phyloP scores from a whole-genome alignment of 1,284 basidiomycete species.

The Phenoliferia sp. region DNA sequence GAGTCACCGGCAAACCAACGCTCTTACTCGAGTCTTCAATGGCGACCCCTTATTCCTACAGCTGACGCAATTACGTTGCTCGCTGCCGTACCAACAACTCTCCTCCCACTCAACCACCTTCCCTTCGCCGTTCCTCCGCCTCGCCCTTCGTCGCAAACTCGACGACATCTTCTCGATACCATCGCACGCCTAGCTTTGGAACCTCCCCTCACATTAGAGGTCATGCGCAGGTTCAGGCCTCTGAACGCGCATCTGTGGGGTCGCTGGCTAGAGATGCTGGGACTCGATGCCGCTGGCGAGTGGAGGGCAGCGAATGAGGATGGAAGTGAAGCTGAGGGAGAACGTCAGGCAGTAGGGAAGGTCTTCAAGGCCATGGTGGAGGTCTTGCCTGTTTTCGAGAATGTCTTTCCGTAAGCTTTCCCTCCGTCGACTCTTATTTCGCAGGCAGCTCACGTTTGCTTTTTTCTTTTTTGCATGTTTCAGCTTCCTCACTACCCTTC shows the following conservation, averaged over 20 bases:
- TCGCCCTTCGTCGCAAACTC: not conserved
- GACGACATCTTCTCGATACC: constrained; percentile 28
- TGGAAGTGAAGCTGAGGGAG: constrained; percentile 21
- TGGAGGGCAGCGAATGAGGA: constrained; percentile 7
- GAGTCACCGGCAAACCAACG: not conserved
- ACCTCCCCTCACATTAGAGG: constrained; percentile 32
- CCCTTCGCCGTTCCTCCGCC: not conserved
- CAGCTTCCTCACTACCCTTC: constrained; percentile 25
- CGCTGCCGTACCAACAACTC: constrained; percentile 2
- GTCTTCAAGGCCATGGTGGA: constrained; percentile 33
- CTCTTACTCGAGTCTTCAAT: constrained; percentile 1
- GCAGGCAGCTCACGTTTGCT: constrained; percentile 1
- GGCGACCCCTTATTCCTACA: constrained; percentile 19
- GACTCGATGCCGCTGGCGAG: constrained; percentile 16
- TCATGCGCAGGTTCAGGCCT: constrained; percentile 38
- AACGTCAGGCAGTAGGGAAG: constrained; percentile 17
- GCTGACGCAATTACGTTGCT: constrained; percentile 21
- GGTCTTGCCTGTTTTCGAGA: constrained; percentile 36
- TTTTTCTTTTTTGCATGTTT: not conserved
- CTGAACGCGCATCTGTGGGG: constrained; percentile 39
- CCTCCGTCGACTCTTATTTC: not conserved
- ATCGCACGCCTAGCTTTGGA: constrained; percentile 37
- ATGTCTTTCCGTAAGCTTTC: constrained; percentile 36
- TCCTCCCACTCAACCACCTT: constrained; percentile 4
- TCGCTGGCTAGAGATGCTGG: constrained; percentile 32